These are phyloP conservation scores for Gossypium herbaceum DNA, from an alignment of 345 rosid species.

Conservation along the genomic window DNA sequence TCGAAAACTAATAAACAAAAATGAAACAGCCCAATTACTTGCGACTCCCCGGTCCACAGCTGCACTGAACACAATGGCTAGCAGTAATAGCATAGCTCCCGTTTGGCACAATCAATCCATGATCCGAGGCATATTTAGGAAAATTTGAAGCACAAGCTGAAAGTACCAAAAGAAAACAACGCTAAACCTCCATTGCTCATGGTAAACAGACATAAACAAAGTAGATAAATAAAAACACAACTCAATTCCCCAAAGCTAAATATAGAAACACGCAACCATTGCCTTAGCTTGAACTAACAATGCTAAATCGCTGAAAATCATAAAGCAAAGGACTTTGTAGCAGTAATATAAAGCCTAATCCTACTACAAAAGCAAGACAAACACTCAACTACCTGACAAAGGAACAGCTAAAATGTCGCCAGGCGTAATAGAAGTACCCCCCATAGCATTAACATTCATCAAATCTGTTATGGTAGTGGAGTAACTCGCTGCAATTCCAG, in stretches of 20 bases:
- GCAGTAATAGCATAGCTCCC: constrained; percentile 91
- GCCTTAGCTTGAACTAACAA: neutral
- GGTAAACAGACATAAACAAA: neutral
- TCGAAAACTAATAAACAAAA: neutral
- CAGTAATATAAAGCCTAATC: neutral
- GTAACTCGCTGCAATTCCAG: constrained; percentile 63
- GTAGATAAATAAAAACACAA: neutral
- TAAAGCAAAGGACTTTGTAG: neutral
- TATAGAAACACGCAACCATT: neutral
- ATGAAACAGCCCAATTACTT: constrained; percentile 41
- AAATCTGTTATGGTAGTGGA: constrained; percentile 75
- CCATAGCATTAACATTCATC: constrained; percentile 85
- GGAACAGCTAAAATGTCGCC: constrained; percentile 88
- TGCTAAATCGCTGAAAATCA: neutral
- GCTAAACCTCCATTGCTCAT: neutral
- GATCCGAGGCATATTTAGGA: constrained; percentile 72
- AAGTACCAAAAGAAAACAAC: constrained; percentile 11
- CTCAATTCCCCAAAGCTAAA: neutral
- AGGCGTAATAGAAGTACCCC: constrained; percentile 53
- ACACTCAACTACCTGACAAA: constrained; percentile 47
- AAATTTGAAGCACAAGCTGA: constrained; percentile 91
- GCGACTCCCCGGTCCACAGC: constrained; percentile 74
- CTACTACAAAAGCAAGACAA: neutral
- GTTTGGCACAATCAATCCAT: constrained; percentile 70
- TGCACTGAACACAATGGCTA: constrained; percentile 93